Evolutionary conservation across 2,329 filamentous ascomycete genomes (phyloP).

Genomic region (Immersiporthe knoxdaviesiana): DNA sequence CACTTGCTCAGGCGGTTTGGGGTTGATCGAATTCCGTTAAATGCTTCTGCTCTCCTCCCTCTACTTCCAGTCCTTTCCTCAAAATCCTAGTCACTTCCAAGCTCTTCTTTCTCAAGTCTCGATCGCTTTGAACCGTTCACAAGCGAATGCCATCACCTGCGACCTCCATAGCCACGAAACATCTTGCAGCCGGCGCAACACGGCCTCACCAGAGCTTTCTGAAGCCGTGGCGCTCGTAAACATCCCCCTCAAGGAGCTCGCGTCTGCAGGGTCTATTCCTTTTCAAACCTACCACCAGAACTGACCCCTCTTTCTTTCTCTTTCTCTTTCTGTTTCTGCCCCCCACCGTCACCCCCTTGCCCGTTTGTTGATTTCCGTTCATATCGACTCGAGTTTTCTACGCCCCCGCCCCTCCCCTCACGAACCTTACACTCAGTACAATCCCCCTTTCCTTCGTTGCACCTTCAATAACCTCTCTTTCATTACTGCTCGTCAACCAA

Average conservation of each 20-base stretch:
- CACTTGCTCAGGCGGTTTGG: neutral
- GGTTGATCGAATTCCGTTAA: neutral
- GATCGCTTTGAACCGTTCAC: neutral
- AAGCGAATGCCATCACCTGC: neutral
- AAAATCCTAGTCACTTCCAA: neutral
- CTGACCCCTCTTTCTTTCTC: neutral
- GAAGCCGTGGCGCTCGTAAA: constrained; percentile 14
- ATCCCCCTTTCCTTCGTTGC: constrained; percentile 69
- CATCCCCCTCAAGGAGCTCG: neutral
- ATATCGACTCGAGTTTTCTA: constrained; percentile 63
- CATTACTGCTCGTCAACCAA: constrained; percentile 45
- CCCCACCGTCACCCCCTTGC: neutral
- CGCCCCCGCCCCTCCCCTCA: constrained; percentile 70
- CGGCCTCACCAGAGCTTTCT: neutral
- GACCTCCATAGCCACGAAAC: neutral
- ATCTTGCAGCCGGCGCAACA: neutral
- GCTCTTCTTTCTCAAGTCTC: neutral
- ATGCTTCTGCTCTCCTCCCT: neutral
- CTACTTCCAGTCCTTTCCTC: neutral
- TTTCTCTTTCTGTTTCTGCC: constrained; percentile 17
- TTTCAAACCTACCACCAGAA: neutral
- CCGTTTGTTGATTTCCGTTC: constrained; percentile 26
- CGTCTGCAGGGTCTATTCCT: neutral
- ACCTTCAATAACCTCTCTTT: constrained; percentile 62
- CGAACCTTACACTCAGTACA: constrained; percentile 76